phyloP scores from a whole-genome alignment of 345 rosid species.

The Gossypium longicalyx region DNA sequence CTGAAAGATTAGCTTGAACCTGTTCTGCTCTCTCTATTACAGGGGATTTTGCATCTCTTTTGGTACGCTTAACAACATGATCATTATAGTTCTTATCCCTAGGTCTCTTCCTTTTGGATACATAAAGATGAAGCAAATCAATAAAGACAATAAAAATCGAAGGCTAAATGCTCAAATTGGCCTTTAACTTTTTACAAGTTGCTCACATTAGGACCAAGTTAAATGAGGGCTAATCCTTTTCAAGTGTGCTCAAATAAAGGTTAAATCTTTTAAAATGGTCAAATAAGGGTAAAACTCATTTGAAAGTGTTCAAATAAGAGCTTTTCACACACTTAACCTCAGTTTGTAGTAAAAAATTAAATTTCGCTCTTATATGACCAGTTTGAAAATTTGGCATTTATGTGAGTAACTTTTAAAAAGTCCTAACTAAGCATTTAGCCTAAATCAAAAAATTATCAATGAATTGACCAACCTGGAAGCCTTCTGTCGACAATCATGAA shows the following conservation, averaged over 20 bases:
- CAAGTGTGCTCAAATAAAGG: background rate
- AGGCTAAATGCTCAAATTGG: too few species aligned
- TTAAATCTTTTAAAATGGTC: background rate
- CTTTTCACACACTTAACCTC: background rate
- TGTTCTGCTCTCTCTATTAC: constrained; percentile 43
- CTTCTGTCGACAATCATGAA: background rate
- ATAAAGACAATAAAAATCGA: background rate
- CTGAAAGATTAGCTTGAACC: constrained; percentile 48
- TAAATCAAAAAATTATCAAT: background rate
- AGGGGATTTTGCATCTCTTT: constrained; percentile 15
- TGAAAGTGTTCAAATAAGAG: background rate
- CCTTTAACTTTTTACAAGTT: too few species aligned
- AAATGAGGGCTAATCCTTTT: too few species aligned
- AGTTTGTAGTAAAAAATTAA: too few species aligned
- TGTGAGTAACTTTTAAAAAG: too few species aligned
- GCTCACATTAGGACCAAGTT: too few species aligned
- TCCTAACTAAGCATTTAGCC: background rate
- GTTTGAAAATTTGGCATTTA: too few species aligned
- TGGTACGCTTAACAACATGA: background rate
- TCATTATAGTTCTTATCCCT: background rate
- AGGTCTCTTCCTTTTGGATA: constrained; percentile 6
- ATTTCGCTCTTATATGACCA: too few species aligned
- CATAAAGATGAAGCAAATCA: background rate
- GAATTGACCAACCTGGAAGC: background rate
- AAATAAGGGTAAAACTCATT: background rate